Evolutionary conservation across 345 rosid species (phyloP).

Genomic region (Hevea brasiliensis): DNA sequence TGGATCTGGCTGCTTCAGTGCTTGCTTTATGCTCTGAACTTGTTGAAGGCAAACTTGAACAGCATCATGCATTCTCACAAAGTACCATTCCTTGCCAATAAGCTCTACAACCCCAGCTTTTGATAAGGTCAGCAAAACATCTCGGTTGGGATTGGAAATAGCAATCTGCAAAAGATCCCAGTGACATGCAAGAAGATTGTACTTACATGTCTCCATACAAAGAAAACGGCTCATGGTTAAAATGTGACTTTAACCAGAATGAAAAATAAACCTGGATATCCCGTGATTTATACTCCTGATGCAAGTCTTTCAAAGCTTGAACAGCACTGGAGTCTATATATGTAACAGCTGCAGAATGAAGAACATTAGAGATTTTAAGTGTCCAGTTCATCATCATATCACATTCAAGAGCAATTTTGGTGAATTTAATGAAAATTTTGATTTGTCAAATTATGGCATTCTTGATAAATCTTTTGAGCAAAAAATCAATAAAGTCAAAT

Average conservation of each 20-base stretch:
- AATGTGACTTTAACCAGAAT: background rate
- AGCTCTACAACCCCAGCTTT: constrained; percentile 74
- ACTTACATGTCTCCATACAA: background rate
- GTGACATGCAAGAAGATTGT: background rate
- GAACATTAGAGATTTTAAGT: background rate
- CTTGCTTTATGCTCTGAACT: constrained; percentile 54
- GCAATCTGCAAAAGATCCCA: constrained; percentile 54
- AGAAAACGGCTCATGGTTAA: too few species aligned
- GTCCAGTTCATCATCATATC: background rate
- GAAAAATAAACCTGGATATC: constrained; percentile 63
- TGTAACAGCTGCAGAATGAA: constrained; percentile 62
- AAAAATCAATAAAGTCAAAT: background rate
- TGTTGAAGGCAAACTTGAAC: constrained; percentile 92
- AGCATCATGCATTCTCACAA: constrained; percentile 90
- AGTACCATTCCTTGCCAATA: constrained; percentile 92
- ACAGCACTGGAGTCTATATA: constrained; percentile 89
- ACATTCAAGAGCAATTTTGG: background rate
- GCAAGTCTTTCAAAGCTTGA: constrained; percentile 87
- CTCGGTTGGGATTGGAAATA: constrained; percentile 83
- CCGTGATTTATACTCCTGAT: constrained; percentile 81
- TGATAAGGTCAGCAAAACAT: constrained; percentile 70
- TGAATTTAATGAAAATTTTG: background rate
- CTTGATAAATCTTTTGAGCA: background rate
- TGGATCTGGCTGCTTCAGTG: constrained; percentile 26
- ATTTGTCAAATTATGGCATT: background rate